These are phyloP conservation scores for Wallacemonas rigidus DNA, from an alignment of 208 protist species.

Conservation along the genomic window DNA sequence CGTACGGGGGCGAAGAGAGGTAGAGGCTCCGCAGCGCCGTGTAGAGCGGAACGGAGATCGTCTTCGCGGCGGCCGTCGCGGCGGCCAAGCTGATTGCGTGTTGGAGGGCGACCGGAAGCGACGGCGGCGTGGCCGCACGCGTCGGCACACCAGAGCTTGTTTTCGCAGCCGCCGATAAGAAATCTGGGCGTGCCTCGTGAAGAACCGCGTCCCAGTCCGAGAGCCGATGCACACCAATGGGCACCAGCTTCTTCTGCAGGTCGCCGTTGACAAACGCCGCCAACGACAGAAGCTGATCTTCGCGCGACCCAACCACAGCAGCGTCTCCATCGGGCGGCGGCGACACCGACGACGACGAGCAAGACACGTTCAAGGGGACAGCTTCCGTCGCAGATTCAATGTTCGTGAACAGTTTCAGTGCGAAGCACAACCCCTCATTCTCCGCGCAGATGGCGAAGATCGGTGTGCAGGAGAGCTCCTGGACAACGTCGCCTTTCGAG, in stretches of 20 bases:
- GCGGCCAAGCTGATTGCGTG: constrained; percentile 65
- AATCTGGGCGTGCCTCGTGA: background rate
- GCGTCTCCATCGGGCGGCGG: background rate
- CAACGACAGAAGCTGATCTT: background rate
- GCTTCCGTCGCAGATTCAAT: constrained; percentile 3
- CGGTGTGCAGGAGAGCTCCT: constrained; percentile 28
- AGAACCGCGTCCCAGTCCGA: constrained; percentile 9
- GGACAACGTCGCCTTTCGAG: constrained; percentile 38
- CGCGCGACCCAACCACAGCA: background rate
- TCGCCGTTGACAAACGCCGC: constrained; percentile 1
- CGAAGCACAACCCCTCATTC: constrained; percentile 25
- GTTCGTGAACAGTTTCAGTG: constrained; percentile 27
- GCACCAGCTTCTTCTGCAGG: constrained; percentile 8
- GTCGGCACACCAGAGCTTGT: background rate
- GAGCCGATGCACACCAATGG: background rate
- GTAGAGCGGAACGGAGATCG: constrained; percentile 36
- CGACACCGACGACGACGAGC: background rate
- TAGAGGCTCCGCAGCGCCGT: background rate
- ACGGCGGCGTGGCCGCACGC: background rate
- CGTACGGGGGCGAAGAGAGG: background rate
- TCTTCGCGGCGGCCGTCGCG: constrained; percentile 43
- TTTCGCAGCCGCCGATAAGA: too few relatives aligned
- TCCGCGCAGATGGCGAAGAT: constrained; percentile 27
- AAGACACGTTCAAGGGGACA: background rate
- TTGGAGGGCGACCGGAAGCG: constrained; percentile 18